phyloP scores from a whole-genome alignment of 192 early-diverging fungal species.

The Diversispora eburnea region DNA sequence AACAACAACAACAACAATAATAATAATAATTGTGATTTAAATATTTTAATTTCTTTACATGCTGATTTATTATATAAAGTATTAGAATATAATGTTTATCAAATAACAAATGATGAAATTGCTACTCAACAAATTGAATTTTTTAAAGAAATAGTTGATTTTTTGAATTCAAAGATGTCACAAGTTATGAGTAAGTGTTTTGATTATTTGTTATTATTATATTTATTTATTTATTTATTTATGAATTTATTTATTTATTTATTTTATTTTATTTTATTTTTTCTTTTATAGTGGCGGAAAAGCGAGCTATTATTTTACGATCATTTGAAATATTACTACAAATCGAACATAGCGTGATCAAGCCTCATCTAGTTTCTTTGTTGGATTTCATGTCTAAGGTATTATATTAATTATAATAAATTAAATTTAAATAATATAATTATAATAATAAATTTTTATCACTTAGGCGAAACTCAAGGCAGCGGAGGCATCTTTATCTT shows the following conservation, averaged over 20 bases:
- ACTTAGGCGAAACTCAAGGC: background rate
- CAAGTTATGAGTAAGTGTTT: background rate
- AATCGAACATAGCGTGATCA: background rate
- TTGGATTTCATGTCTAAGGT: background rate
- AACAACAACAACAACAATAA: too few relatives aligned
- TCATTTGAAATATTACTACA: background rate
- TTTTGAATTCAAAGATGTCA: background rate
- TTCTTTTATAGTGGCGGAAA: too few relatives aligned
- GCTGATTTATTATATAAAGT: background rate
- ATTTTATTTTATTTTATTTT: too few relatives aligned
- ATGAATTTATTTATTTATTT: too few relatives aligned
- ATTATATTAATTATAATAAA: background rate
- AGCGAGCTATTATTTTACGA: background rate
- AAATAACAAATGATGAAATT: background rate
- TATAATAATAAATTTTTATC: background rate
- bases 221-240: too few relatives aligned
- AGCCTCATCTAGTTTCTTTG: background rate
- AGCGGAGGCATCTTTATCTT: background rate
- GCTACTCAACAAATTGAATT: background rate
- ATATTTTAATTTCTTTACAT: background rate
- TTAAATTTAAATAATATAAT: background rate
- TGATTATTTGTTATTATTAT: background rate
- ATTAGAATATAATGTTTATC: slow-evolving; percentile 5
- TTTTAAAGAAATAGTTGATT: background rate
- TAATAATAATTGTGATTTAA: background rate